Percentiles rank a stretch among this genome's conserved stretches.
Conservation (phyloP, 1,139 yeast genomes). For the Geotrichum reessii region DNA sequence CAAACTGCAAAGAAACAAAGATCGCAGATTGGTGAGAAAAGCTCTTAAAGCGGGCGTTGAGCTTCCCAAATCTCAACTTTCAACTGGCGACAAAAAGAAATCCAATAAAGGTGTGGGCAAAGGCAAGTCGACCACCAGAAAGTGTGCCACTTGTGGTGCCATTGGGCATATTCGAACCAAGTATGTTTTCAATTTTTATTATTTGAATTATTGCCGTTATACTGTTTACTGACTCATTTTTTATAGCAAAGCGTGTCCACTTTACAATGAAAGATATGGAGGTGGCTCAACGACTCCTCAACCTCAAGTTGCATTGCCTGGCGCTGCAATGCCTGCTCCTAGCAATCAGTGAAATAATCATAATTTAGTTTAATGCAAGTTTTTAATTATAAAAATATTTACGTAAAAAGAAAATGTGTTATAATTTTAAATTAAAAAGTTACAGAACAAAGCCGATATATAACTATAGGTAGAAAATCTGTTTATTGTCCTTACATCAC, state of each 20-base stretch:
- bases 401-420: too few species aligned
- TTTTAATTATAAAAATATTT: too few species aligned
- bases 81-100: constrained; percentile 37
- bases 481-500: too few species aligned
- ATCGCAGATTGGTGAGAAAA: constrained; percentile 53
- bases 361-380: background rate
- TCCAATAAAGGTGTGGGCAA: constrained; percentile 33
- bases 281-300: constrained; percentile 20
- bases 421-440: too few species aligned
- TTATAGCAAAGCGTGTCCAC: constrained; percentile 67
- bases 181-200: constrained; percentile 15
- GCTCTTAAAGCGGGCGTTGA: constrained; percentile 38
- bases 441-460: too few species aligned
- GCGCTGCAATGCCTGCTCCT: constrained; percentile 12
- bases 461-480: too few species aligned
- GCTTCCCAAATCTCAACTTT: constrained; percentile 15
- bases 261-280: constrained; percentile 48
- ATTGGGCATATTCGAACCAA: constrained; percentile 92
- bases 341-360: constrained; percentile 16
- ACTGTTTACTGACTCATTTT: constrained; percentile 15
- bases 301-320: constrained; percentile 5
- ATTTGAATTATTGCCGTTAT: background rate
- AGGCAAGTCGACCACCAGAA: constrained; percentile 66
- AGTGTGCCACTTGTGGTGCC: constrained; percentile 94
- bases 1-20: constrained; percentile 69